Base-by-base conservation (phyloP, 176 grass and related monocot species). In the Calamus simplicifolius region DNA sequence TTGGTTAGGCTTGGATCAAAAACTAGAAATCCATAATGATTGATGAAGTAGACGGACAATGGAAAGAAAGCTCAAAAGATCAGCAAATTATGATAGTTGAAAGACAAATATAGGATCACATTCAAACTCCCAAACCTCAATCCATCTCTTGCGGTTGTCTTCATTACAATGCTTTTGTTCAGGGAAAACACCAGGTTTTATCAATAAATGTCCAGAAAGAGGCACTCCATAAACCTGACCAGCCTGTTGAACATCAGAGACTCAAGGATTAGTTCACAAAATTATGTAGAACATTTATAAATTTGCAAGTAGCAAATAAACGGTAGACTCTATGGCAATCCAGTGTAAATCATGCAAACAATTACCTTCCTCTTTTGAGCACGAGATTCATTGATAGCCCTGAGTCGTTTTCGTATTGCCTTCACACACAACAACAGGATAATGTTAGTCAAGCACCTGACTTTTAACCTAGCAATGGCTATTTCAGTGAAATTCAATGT, bases 211-310 rank as follows among this genome's bases (percentile, higher is more conserved):
- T 35, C 88, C 94, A 76, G 77, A 89, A 75, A 99, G 94, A 66
- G 94, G 88, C 66, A 93, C 84, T 74, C 94, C 94, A 16, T 99
- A 99, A 83, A 93, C 94, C 84, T 99, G 94, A 27, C 94, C 94
- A 79, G 94, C 94, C 94, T 99, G 58, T 85, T 77, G 31, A 64
- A 80, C 71, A 30, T 61, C 29, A 30, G 57, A 69, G 6, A 62
- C 18, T 10, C 48, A 10, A 13, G 35, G 7, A 43, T 43, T 43
- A 43, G 10, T 13, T 13, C 35, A 43, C 35, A 43, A 43, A 43
- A 43, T 43, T 43, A 43, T 43, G 35, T 10, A 43, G 35, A 43
- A 43, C 12, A 12, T 12, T 43, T 43, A 43, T 43, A 43, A 43
- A 43, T 43, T 43, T 13, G 35, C 10, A 43, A 43, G 35, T 43